Evolutionary conservation across 1,139 yeast species (phyloP).

Genomic region (Eremothecium coryli): DNA sequence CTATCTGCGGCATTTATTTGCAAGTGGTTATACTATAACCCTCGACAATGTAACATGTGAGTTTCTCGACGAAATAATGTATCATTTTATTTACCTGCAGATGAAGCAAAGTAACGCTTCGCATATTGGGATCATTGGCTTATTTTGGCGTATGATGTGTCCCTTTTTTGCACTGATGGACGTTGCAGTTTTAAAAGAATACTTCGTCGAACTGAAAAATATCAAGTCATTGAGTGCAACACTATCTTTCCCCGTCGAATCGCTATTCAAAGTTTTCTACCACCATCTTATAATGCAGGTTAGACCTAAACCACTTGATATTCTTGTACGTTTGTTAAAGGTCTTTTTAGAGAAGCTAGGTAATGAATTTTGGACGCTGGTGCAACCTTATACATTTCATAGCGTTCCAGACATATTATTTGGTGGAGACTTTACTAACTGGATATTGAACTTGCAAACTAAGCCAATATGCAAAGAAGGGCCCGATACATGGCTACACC

Average conservation of each 20-base stretch:
- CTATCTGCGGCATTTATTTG: constrained; percentile 24
- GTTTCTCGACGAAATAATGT: constrained; percentile 45
- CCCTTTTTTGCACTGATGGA: constrained; percentile 37
- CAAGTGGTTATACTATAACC: constrained; percentile 13
- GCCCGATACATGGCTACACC: constrained; percentile 27
- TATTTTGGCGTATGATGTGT: constrained; percentile 40
- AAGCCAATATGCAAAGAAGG: constrained; percentile 22
- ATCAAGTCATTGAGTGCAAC: constrained; percentile 36
- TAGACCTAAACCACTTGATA: constrained; percentile 48
- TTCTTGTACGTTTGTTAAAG: constrained; percentile 40
- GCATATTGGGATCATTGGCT: constrained; percentile 29
- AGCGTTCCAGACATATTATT: constrained; percentile 47
- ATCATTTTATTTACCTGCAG: constrained; percentile 46
- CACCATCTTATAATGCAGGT: constrained; percentile 37
- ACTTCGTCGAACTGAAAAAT: constrained; percentile 39
- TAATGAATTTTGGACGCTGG: constrained; percentile 41
- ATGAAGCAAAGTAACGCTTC: constrained; percentile 31
- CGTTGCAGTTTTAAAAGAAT: constrained; percentile 34
- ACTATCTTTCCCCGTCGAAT: constrained; percentile 35
- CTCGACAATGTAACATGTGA: constrained; percentile 30
- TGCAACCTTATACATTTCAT: constrained; percentile 43
- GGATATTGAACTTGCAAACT: constrained; percentile 22
- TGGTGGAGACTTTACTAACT: constrained; percentile 19
- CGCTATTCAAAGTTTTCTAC: constrained; percentile 38
- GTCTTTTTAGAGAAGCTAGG: constrained; percentile 36